These are phyloP conservation scores for Teunomyces panamensis DNA, from an alignment of 805 yeast species.

Conservation along the genomic window DNA sequence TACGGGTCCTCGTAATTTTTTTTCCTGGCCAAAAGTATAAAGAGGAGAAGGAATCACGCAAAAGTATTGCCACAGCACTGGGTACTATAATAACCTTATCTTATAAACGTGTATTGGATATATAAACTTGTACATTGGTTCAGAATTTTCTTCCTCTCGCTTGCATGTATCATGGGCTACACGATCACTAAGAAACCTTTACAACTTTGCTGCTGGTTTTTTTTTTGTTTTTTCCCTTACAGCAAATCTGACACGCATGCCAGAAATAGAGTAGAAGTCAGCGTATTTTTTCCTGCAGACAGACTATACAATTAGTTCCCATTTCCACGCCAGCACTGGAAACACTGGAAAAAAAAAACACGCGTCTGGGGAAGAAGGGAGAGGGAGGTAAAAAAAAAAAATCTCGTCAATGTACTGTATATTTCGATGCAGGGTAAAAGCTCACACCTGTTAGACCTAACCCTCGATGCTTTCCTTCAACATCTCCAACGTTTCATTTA, in stretches of 20 bases:
- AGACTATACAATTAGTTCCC: background rate
- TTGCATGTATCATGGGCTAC: too few species aligned
- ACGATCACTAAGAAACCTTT: too few species aligned
- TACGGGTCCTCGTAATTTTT: background rate
- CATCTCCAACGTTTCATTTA: conserved; percentile 39
- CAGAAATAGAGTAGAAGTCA: background rate
- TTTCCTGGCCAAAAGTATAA: background rate
- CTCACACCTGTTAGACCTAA: background rate
- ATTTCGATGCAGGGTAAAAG: background rate
- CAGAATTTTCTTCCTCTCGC: too few species aligned
- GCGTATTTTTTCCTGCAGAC: background rate
- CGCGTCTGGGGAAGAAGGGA: background rate
- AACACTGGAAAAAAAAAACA: background rate
- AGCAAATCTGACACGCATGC: too few species aligned
- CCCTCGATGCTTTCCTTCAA: conserved; percentile 35
- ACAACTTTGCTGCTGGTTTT: too few species aligned
- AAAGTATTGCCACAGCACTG: too few species aligned
- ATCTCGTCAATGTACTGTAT: background rate
- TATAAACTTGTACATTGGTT: too few species aligned
- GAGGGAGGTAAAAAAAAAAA: background rate
- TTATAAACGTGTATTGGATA: too few species aligned
- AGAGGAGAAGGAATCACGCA: background rate
- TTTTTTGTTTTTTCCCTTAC: too few species aligned
- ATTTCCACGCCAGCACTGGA: too few species aligned
- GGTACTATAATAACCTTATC: too few species aligned